Evolutionary conservation across 345 rosid species (phyloP).

Genomic region (Geranium brycei): DNA sequence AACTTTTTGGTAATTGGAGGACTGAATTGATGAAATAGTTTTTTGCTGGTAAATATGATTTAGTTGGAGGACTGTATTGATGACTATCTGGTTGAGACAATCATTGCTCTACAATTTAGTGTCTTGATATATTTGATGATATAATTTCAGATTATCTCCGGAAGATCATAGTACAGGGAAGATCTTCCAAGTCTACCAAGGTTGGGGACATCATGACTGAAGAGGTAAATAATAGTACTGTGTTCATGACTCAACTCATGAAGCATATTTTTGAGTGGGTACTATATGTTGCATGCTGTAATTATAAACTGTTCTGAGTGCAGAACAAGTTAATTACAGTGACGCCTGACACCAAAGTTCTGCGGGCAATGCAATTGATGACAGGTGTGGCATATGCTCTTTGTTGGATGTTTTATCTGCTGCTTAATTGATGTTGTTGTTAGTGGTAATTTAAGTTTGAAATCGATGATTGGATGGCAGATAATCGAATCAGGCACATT

Average conservation of each 20-base stretch:
- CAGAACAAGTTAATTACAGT: constrained; percentile 94
- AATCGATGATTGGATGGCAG: constrained; percentile 24
- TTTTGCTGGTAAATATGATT: too few species aligned
- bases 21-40: too few species aligned
- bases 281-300: neutral
- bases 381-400: constrained; percentile 38
- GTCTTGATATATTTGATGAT: neutral
- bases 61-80: too few species aligned
- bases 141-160: constrained; percentile 61
- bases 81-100: too few species aligned
- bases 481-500: constrained; percentile 91
- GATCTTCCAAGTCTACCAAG: constrained; percentile 95
- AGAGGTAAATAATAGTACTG: constrained; percentile 39
- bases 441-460: neutral
- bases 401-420: neutral
- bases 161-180: constrained; percentile 95
- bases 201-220: constrained; percentile 99
- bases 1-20: too few species aligned
- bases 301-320: constrained; percentile 6
- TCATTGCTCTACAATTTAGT: neutral
- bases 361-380: constrained; percentile 93
- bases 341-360: constrained; percentile 83
- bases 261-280: too few species aligned
- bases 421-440: neutral
- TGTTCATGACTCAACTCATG: too few species aligned